Evolutionary conservation across 2,329 filamentous ascomycete species (phyloP).

Genomic region (Helotiales sp.): DNA sequence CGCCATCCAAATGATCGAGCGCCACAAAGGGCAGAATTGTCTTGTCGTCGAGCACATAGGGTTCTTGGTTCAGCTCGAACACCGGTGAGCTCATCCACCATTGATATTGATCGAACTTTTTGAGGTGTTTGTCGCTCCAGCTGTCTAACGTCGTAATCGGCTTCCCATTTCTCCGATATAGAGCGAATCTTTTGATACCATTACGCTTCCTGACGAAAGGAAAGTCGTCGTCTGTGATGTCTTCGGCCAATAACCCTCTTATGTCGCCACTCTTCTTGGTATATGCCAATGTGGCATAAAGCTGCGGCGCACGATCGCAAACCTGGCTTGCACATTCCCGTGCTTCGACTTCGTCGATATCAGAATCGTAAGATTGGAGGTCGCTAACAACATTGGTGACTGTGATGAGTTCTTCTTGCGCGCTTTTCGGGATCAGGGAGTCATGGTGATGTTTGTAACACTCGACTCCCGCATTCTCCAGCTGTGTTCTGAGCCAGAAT

Average conservation of each 20-base stretch:
- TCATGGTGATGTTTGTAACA: slow-evolving; percentile 1
- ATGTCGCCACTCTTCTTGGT: slow-evolving; percentile 17
- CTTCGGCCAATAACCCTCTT: slow-evolving; percentile 9
- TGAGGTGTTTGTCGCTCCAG: slow-evolving; percentile 15
- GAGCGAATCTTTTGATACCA: neutral
- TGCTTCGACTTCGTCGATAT: slow-evolving; percentile 1
- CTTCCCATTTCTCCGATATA: neutral
- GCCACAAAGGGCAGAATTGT: slow-evolving; percentile 21
- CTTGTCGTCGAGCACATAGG: slow-evolving; percentile 15
- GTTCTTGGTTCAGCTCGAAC: slow-evolving; percentile 7
- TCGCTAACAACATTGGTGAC: slow-evolving; percentile 5
- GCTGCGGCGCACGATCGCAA: neutral
- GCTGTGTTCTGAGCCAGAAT: slow-evolving; percentile 6
- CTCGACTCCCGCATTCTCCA: slow-evolving; percentile 14
- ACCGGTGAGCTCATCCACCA: slow-evolving; percentile 25
- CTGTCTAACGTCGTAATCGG: slow-evolving; percentile 7
- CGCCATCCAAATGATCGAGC: neutral
- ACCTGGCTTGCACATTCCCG: neutral
- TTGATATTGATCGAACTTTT: slow-evolving; percentile 19
- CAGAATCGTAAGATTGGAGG: slow-evolving; percentile 4
- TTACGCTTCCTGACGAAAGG: slow-evolving; percentile 13
- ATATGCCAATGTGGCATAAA: slow-evolving; percentile 22
- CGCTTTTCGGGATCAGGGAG: slow-evolving; percentile 14
- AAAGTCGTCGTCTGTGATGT: slow-evolving; percentile 16
- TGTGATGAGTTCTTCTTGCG: slow-evolving; percentile 16